A percentile compares a stretch with the other conserved stretches of the same genome.
Evolutionary conservation across 768 basidiomycete genomes (phyloP).

Genomic region (Rhodosporidiobolus odoratus): DNA sequence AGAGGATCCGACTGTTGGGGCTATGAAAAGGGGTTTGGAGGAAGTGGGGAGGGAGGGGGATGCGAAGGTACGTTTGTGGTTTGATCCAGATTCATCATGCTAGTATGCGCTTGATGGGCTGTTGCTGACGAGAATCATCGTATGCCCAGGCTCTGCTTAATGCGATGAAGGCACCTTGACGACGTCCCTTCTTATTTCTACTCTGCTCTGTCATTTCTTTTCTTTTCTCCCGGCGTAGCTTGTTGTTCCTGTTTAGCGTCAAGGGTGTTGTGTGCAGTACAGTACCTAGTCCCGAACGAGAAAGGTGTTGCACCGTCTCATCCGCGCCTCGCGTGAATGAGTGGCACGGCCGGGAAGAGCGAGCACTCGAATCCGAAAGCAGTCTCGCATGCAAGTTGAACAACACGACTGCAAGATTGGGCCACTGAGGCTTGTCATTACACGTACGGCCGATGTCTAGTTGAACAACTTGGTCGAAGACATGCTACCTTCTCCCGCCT

Average conservation of each 20-base stretch:
- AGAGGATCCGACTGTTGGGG: background rate
- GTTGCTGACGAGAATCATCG: background rate
- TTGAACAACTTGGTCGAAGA: constrained; percentile 87
- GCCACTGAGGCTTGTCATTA: too few species aligned
- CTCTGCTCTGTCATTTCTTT: background rate
- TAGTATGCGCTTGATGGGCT: too few species aligned
- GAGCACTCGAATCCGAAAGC: too few species aligned
- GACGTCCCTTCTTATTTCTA: background rate
- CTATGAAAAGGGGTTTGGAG: constrained; percentile 1
- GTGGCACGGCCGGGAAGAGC: too few species aligned
- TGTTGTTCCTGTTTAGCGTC: too few species aligned
- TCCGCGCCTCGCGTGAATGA: too few species aligned
- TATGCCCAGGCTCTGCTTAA: background rate
- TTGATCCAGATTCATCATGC: background rate
- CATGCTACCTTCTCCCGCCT: constrained; percentile 96
- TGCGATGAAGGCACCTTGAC: background rate
- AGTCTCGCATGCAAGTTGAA: too few species aligned
- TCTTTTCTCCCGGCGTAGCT: background rate
- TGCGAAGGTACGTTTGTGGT: constrained; percentile 15
- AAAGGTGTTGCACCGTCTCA: too few species aligned
- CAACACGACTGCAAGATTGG: too few species aligned
- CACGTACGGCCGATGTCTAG: constrained; percentile 41
- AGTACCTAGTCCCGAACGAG: too few species aligned
- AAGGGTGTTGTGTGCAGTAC: too few species aligned
- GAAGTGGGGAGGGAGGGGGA: constrained; percentile 15